Conservation (phyloP, 257 asterid species). For the Forsythia viridissima region DNA sequence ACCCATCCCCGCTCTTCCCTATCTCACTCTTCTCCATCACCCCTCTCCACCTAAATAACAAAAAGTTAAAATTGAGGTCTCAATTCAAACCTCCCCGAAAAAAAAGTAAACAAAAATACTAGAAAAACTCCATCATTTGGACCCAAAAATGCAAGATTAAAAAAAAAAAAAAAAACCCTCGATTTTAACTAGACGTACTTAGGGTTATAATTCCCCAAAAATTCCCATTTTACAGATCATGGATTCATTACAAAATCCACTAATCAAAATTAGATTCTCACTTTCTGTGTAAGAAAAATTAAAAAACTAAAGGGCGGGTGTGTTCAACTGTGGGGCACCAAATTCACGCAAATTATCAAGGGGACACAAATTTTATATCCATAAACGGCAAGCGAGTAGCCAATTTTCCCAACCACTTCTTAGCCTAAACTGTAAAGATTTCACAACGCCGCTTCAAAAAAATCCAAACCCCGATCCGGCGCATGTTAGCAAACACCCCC, state of each 20-base stretch:
- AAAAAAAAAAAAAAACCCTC: background rate
- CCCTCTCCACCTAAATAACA: background rate
- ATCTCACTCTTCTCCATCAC: background rate
- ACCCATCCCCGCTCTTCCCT: background rate
- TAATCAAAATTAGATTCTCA: background rate
- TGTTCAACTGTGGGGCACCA: background rate
- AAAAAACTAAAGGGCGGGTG: background rate
- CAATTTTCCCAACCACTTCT: background rate
- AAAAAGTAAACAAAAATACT: slow-evolving; percentile 4
- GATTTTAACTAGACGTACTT: background rate
- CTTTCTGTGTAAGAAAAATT: background rate
- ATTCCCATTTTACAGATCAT: background rate
- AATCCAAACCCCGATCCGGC: background rate
- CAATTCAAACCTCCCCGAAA: slow-evolving; percentile 16
- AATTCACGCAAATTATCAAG: background rate
- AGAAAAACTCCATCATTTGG: background rate
- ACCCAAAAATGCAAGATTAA: slow-evolving; percentile 10
- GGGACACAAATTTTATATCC: background rate
- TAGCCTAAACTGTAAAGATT: background rate
- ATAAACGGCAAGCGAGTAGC: background rate
- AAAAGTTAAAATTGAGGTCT: background rate
- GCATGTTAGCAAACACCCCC: background rate
- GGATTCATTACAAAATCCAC: background rate
- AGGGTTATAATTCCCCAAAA: background rate
- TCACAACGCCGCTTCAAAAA: background rate